Base-by-base conservation (phyloP, 1,139 yeast genomes). In the Neolecta irregularis region DNA sequence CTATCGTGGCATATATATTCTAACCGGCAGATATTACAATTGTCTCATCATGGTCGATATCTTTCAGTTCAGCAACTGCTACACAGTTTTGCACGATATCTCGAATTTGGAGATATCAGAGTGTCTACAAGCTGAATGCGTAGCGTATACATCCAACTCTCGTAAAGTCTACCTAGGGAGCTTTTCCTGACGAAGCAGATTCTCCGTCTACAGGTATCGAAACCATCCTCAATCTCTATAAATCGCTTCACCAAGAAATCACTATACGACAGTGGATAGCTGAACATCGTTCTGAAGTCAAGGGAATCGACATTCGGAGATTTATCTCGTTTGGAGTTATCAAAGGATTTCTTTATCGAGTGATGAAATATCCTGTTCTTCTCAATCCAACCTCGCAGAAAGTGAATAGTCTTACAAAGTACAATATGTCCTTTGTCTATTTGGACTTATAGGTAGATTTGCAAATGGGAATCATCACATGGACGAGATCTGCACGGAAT, bases 271-370 rank as follows among this genome's bases (percentile, higher is more conserved):
- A 77, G 28, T 91, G 98, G 96, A 79, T 72, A 51, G 64, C 55
- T 25, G 66, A 71, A 43, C 77, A 91, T 50, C 64, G 63, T 26
- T 66, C 68, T 33, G 56, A 61, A 6, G 57, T 91, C 21, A 57
- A 59, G 20, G 68, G 71, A 46, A 70, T 91, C 28, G 98, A 91
- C 53, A 62, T 88, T 2, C 62, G 96, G 41, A 59, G 93, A 34
- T 80, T 91, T 48, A 62, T 88, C 11, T 73, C 83, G 20, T 91
- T 85, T 61, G 99, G 98, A 0, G 66, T 81, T 2, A 61, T 81
- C 25, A 68, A 81, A 43, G 83, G 92, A 1, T 53, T 91, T 5
- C 74, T 91, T 12, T 83, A 83, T 52, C 58, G 96, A 35, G 79
- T 83, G 1, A 68, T 78, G 41, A 62, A 81, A 8, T 80, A 72